Evolutionary conservation across 352 stramenopile species (phyloP).

Genomic region (Globisporangium lucens): DNA sequence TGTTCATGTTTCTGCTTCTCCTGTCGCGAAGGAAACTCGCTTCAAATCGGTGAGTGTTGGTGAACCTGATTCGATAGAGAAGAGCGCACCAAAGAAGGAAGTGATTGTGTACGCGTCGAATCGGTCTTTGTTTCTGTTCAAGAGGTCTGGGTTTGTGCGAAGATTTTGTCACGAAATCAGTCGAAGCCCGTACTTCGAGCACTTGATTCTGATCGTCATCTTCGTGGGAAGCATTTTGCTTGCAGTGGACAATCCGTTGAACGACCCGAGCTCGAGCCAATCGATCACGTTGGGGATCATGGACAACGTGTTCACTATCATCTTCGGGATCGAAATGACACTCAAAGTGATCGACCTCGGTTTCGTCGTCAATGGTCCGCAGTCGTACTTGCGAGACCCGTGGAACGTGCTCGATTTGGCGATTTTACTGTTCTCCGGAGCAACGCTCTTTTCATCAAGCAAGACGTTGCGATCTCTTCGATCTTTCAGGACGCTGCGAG

Average conservation of each 20-base stretch:
- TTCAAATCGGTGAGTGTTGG: constrained; percentile 1
- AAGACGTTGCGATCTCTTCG: constrained; percentile 47
- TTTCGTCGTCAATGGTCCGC: constrained; percentile 46
- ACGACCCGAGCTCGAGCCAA: constrained; percentile 33
- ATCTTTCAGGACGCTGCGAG: constrained; percentile 62
- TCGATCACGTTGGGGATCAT: constrained; percentile 27
- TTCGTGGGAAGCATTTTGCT: constrained; percentile 57
- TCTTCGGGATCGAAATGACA: constrained; percentile 73
- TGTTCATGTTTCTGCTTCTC: not conserved
- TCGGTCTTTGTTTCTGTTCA: constrained; percentile 34
- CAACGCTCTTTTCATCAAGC: constrained; percentile 38
- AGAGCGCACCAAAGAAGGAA: not conserved
- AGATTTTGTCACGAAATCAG: constrained; percentile 25
- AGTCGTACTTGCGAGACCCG: constrained; percentile 58
- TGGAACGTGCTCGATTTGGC: constrained; percentile 82
- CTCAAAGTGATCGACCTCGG: constrained; percentile 73
- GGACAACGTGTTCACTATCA: constrained; percentile 47
- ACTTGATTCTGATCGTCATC: constrained; percentile 61
- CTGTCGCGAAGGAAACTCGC: not conserved
- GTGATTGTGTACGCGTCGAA: constrained; percentile 22
- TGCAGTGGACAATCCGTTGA: constrained; percentile 60
- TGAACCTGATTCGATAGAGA: not conserved
- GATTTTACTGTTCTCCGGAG: constrained; percentile 53
- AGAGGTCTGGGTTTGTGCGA: constrained; percentile 18
- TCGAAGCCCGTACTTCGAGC: constrained; percentile 46